Base-by-base conservation (phyloP, 2,329 filamentous ascomycete genomes). In the Pseudocercospora eumusae region DNA sequence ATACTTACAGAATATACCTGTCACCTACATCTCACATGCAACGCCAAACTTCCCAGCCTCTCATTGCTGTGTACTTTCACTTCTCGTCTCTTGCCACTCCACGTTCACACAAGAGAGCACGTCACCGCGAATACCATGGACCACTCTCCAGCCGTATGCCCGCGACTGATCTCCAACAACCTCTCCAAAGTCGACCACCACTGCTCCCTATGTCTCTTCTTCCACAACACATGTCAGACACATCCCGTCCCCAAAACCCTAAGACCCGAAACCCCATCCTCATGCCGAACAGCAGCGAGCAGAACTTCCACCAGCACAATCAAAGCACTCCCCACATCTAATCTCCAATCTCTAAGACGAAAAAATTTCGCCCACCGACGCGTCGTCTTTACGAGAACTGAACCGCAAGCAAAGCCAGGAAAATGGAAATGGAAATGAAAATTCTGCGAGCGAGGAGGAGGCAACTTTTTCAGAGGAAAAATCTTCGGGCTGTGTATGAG, bases 401-500 rank as follows among this genome's bases (percentile, higher is more conserved):
- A 60, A 71, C n/a, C 57, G 56, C 23, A 44, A 63, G 50, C 69
- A 71, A n/a, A n/a, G n/a, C n/a, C n/a, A n/a, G n/a, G n/a, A n/a
- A n/a, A n/a, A n/a, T n/a, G n/a, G n/a, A n/a, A n/a, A n/a, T n/a
- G n/a, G n/a, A n/a, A n/a, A n/a, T n/a, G n/a, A n/a, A n/a, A n/a
- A n/a, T n/a, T n/a, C n/a, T n/a, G n/a, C n/a, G n/a, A n/a, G n/a
- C n/a, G n/a, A n/a, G n/a, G n/a, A n/a, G n/a, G n/a, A n/a, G n/a
- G n/a, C n/a, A n/a, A n/a, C n/a, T n/a, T n/a, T n/a, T n/a, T n/a
- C n/a, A n/a, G n/a, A n/a, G n/a, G n/a, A n/a, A n/a, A n/a, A n/a
- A n/a, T 42, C 61, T 75, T 28, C 68, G 71, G 44, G 61, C 57
- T 8, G 58, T 72, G 18, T 75, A 75, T 52, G 73, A 75, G 61